Evolutionary conservation across 306 rosid species (phyloP).

Genomic region (Gastrolobium bilobum): DNA sequence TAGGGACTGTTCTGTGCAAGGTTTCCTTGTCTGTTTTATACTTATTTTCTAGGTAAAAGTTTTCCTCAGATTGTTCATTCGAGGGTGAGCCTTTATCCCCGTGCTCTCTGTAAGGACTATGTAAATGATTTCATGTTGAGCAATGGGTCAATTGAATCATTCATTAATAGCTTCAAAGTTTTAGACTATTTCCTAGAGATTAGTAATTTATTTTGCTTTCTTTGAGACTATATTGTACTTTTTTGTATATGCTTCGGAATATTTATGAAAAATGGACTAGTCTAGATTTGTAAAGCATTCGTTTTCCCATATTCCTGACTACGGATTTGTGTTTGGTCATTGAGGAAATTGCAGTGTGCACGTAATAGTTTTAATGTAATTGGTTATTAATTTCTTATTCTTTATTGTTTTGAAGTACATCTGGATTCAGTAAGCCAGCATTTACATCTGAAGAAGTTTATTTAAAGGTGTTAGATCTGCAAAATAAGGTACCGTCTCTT

Average conservation of each 20-base stretch:
- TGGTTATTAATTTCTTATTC: conserved; percentile 29
- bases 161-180: neutral
- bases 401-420: conserved; percentile 59
- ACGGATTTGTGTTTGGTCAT: conserved; percentile 14
- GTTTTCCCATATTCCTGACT: neutral
- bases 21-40: neutral
- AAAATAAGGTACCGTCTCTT: conserved; percentile 73
- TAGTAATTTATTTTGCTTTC: neutral
- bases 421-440: conserved; percentile 73
- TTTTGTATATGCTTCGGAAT: neutral
- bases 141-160: neutral
- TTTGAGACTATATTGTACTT: neutral
- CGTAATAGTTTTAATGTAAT: neutral
- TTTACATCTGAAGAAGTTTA: conserved; percentile 90
- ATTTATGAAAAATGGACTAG: neutral
- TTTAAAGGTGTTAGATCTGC: conserved; percentile 67
- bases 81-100: neutral
- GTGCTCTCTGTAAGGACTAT: neutral
- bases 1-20: neutral
- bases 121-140: neutral
- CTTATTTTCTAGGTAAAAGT: neutral
- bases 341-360: conserved; percentile 29
- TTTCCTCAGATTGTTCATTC: neutral
- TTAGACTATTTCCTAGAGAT: neutral
- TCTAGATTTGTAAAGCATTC: conserved; percentile 30